Base-by-base conservation (phyloP, 441 rosid species). In the Euphorbia schlechtendalii region DNA sequence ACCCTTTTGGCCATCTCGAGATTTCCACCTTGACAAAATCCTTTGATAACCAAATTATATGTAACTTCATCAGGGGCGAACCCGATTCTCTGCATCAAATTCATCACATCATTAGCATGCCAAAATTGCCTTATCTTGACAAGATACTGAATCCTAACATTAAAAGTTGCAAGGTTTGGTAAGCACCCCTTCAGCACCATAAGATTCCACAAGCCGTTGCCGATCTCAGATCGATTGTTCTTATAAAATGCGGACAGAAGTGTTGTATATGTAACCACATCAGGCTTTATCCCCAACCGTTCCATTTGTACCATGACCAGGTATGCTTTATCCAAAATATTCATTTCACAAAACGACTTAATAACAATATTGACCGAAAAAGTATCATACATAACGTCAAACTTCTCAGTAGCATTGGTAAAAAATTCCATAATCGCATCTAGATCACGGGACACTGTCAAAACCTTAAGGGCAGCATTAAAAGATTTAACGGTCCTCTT, bases 31-130 rank as follows among this genome's bases (percentile, higher is more conserved):
- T 69, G 78, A 64, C 78, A 84, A 67, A 87, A 85, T n/a, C 95
- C 94, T 74, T 89, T 89, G 69, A 84, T 85, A 58, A 87, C 89
- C 83, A 89, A 68, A 76, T 89, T 87, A 77, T 84, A 89, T 1
- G 94, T 79, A 64, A 87, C 71, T 69, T 71, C 83, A 74, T 85
- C 92, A 34, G 94, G 92, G 21, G 56, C 49, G 34, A 89, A 77
- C 56, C 80, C 76, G 57, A 83, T 71, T 61, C 46, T 83, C 69
- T 76, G 77, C 92, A 89, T 89, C 81, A 81, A 73, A 65, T 61
- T 27, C 83, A 84, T 75, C 71, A 79, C 66, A 69, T 75, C 77
- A 82, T 84, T 83, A 58, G 94, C 96, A 59, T 83, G 74, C 88
- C 92, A 87, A 46, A 89, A 82, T 59, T 79, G 71, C 49, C 88